Evolutionary conservation across 495 filamentous ascomycete species (phyloP), one percentile per base, ranked within the genome.

Genomic region (Trichoderma asperelloides): DNA sequence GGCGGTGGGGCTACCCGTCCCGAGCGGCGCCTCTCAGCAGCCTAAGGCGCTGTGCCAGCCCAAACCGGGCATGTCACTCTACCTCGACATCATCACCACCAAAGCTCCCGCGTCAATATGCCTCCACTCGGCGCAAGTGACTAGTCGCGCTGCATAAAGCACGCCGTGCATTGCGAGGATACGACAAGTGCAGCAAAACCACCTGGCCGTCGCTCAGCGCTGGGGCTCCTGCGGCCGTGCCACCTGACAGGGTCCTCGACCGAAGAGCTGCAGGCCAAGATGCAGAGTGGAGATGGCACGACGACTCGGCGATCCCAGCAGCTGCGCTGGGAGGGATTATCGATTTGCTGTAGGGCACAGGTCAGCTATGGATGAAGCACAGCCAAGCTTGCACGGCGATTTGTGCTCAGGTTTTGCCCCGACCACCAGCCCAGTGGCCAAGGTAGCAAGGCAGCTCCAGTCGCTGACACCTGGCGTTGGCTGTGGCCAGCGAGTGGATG

Each of bases 61-160:
- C 55, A 23, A 60, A 30, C 2, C 30, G 55, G 55, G 55, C 23
- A 60, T 60, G 55, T 60, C 55, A 60, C 55, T 60, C 55, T 60
- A 60, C 55, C 55, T 60, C 55, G 55, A 60, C 55, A 60, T 60
- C 55, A 60, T 60, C 55, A 60, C 49, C 55, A 60, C 13, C 55
- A 13, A 28, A 8, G 33, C 33, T 37, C 0, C 33, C 33, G 33
- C 33, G 33, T 37, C 5, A 2, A 37, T 8, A 8, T 4, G 33
- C 55, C 55, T 60, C 55, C 16, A 60, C 55, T 25, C 55, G 47
- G 47, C 18, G n/a, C 27, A 60, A 15, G 5, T 25, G 55, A 30
- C 55, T 27, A 57, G 23, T 57, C 49, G n/a, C 49, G 7, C n/a
- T 51, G 18, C 21, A 9, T 11, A 18, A 45, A 51, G 47, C 47